Evolutionary conservation across 805 yeast species (phyloP).

Genomic region (Saccharomycopsis sp.): DNA sequence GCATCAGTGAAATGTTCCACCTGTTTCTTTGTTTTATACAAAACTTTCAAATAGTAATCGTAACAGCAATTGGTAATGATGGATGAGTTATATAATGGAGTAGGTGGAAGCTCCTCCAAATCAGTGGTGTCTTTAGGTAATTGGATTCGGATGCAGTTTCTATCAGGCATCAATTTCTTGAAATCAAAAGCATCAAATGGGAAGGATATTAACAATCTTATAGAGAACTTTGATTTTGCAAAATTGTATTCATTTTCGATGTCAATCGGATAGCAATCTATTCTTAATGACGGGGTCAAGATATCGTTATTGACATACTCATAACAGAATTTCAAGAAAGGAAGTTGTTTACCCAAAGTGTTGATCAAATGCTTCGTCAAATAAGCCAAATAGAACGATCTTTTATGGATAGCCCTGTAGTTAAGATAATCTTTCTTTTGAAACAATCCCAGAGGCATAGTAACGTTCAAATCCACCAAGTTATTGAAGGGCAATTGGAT

Average conservation of each 20-base stretch:
- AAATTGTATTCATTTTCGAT: conserved; percentile 46
- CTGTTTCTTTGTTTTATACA: conserved; percentile 68
- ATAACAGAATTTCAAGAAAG: conserved; percentile 47
- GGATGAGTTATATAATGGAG: conserved; percentile 84
- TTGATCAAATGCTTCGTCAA: conserved; percentile 60
- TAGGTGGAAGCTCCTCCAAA: conserved; percentile 37
- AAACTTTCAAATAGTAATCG: conserved; percentile 63
- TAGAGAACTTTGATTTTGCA: conserved; percentile 38
- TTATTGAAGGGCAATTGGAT: conserved; percentile 55
- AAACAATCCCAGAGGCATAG: conserved; percentile 72
- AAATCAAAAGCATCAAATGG: conserved; percentile 65
- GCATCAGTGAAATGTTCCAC: conserved; percentile 86
- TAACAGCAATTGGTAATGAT: conserved; percentile 62
- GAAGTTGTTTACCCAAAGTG: conserved; percentile 41
- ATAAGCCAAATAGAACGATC: conserved; percentile 81
- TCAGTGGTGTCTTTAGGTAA: conserved; percentile 28
- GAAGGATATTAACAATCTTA: conserved; percentile 68
- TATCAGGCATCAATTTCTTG: conserved; percentile 70
- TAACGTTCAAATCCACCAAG: conserved; percentile 69
- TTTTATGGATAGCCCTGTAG: conserved; percentile 82
- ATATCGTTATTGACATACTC: conserved; percentile 69
- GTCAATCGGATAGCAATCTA: conserved; percentile 48
- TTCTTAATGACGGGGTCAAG: conserved; percentile 56
- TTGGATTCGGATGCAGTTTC: conserved; percentile 75
- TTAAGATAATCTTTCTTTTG: conserved; percentile 86